These are phyloP conservation scores for Isatis tinctoria DNA, from an alignment of 345 rosid genomes.

Conservation along the genomic window DNA sequence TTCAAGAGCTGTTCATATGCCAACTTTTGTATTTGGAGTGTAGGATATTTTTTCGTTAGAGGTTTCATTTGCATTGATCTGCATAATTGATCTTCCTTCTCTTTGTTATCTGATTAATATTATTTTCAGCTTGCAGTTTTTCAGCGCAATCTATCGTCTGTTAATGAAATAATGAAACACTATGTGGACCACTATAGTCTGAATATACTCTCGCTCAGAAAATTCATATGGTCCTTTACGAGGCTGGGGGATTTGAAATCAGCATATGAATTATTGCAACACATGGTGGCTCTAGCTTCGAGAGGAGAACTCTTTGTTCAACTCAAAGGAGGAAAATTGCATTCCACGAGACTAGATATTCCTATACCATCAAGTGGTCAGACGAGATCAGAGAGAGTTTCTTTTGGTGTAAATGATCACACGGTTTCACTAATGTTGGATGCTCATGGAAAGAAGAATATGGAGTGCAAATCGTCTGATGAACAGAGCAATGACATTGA, in stretches of 20 bases:
- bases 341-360: conserved; percentile 56
- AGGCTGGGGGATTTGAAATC: conserved; percentile 65
- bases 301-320: conserved; percentile 32
- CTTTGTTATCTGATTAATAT: conserved; percentile 18
- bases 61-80: conserved; percentile 2
- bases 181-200: conserved; percentile 57
- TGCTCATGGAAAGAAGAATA: conserved; percentile 19
- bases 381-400: conserved; percentile 34
- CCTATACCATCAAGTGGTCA: conserved; percentile 56
- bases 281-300: conserved; percentile 55
- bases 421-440: conserved; percentile 18
- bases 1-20: neutral
- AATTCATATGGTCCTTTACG: conserved; percentile 61
- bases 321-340: conserved; percentile 28
- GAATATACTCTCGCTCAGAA: conserved; percentile 40
- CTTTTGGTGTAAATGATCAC: conserved; percentile 27
- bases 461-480: conserved; percentile 18
- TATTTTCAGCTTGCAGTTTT: conserved; percentile 73
- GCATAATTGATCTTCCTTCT: neutral
- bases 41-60: neutral
- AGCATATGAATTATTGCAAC: conserved; percentile 65
- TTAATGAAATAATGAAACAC: conserved; percentile 60
- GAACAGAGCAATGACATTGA: conserved; percentile 22
- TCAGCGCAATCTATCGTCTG: conserved; percentile 55
- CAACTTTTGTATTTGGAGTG: neutral